phyloP scores from a whole-genome alignment of 805 yeast genomes.

The Metschnikowia henanensis region DNA sequence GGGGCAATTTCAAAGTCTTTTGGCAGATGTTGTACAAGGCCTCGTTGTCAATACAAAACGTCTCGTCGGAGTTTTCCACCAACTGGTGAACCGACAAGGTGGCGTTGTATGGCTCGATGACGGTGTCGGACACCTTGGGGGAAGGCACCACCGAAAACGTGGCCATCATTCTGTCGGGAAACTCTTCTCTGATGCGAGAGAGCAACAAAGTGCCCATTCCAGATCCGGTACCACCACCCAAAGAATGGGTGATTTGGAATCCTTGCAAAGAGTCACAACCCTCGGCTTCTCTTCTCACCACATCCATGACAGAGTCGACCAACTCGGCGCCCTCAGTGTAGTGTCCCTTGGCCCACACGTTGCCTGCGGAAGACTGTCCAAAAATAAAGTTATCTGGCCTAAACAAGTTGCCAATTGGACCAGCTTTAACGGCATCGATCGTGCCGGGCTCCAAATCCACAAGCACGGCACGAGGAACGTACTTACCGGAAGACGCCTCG shows the following conservation, averaged over 20 bases:
- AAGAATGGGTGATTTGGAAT: conserved; percentile 71
- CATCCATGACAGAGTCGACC: conserved; percentile 86
- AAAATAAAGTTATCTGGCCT: conserved; percentile 90
- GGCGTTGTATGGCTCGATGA: conserved; percentile 94
- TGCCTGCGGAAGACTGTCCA: conserved; percentile 93
- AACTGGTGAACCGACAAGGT: conserved; percentile 91
- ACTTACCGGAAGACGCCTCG: conserved; percentile 84
- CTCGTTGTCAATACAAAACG: conserved; percentile 94
- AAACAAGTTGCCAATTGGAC: conserved; percentile 77
- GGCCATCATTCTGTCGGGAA: conserved; percentile 95
- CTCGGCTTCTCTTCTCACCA: conserved; percentile 91
- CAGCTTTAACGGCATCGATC: conserved; percentile 78
- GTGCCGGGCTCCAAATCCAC: conserved; percentile 96
- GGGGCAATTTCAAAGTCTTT: conserved; percentile 76
- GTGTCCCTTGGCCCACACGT: conserved; percentile 97
- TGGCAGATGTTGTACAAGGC: conserved; percentile 90
- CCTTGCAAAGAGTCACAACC: conserved; percentile 92
- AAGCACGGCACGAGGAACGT: conserved; percentile 90
- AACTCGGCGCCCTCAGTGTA: conserved; percentile 97
- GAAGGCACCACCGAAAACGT: conserved; percentile 93
- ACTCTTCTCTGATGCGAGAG: conserved; percentile 86
- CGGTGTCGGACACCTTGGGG: conserved; percentile 89
- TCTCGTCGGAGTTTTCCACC: conserved; percentile 88
- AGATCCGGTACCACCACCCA: conserved; percentile 89
- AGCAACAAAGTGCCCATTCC: conserved; percentile 93